Base-by-base conservation (phyloP, 2,329 filamentous ascomycete genomes). In the Cladophialophora carrionii region DNA sequence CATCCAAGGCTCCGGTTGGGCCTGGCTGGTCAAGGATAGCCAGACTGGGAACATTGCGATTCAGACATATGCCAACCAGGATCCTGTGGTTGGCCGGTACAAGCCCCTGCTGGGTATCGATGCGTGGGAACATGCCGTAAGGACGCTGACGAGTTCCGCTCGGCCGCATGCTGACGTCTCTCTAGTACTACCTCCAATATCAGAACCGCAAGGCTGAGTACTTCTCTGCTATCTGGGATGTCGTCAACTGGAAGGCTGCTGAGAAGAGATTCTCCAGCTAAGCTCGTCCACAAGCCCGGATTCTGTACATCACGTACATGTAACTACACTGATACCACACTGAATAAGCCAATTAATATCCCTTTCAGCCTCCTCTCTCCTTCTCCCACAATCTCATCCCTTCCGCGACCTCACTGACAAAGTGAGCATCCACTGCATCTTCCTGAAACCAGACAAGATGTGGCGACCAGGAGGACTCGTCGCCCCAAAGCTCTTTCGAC, bases 141-240 rank as follows among this genome's bases (percentile, higher is more conserved):
- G 69, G 52, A 20, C 29, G 9, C 20, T 26, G 22, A 22, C 17
- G 5, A 26, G 17, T 22, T 24, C 6, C 4, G 14, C 10, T 1
- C 17, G 46, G 7, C 24, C 48, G 20, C 17, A 49, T 29, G 46
- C 64, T 66, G 41, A 62, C 32, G 14, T 31, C 48, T n/a, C 51
- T 9, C 29, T 64, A 57, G 65, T 71, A 67, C 69, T 86, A 84
- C 81, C 84, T 96, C 68, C 91, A 96, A 83, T 96, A 96, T 82
- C 86, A 96, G 87, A 96, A 96, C 85, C 89, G 92, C 79, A 96
- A 96, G 87, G 92, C 90, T 64, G 92, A 96, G 82, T 96, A 96
- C 84, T 96, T 96, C 80, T 86, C 86, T 74, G 91, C 91, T 65
- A 90, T 96, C 77, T 96, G 93, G 93, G 91, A 96, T 72, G 92